Percentiles rank a stretch among this genome's conserved stretches.
These are phyloP conservation scores for Rhododendron kiyosumense DNA, from an alignment of 148 eudicot genomes.

Conservation along the genomic window DNA sequence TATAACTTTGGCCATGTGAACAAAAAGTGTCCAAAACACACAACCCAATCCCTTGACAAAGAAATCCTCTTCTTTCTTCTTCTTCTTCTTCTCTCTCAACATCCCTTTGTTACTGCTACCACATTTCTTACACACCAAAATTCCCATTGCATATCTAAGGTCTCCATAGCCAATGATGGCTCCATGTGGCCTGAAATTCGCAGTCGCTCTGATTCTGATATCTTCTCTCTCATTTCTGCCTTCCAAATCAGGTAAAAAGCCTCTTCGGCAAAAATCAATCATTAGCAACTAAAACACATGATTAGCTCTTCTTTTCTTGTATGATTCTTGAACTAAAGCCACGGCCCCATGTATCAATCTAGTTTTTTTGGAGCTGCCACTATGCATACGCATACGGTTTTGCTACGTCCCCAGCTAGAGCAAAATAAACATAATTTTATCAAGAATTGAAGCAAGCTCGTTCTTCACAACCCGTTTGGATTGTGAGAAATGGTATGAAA, in stretches of 20 bases:
- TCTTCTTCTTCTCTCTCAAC: not conserved
- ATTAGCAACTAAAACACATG: not conserved
- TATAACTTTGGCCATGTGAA: constrained; percentile 8
- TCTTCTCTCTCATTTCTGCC: constrained; percentile 21
- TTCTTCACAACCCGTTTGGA: not conserved
- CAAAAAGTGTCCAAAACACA: not conserved
- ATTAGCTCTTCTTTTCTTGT: not conserved
- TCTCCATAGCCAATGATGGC: constrained; percentile 15
- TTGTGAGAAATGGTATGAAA: not conserved
- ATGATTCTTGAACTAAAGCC: not conserved
- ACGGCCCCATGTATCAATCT: not conserved
- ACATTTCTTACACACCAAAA: not conserved
- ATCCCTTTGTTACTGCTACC: constrained; percentile 3
- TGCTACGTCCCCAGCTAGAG: not conserved
- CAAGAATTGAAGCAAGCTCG: not conserved
- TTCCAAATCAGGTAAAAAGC: constrained; percentile 40
- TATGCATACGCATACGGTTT: not conserved
- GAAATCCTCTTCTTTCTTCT: not conserved
- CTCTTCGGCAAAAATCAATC: not conserved
- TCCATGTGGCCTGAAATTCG: constrained; percentile 15
- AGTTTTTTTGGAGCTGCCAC: not conserved
- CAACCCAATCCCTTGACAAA: not conserved
- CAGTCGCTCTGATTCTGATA: constrained; percentile 24
- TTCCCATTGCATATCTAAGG: not conserved
- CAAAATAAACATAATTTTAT: not conserved